Conservation (phyloP, 2,329 filamentous ascomycete genomes). For the Neofusicoccum sp. region DNA sequence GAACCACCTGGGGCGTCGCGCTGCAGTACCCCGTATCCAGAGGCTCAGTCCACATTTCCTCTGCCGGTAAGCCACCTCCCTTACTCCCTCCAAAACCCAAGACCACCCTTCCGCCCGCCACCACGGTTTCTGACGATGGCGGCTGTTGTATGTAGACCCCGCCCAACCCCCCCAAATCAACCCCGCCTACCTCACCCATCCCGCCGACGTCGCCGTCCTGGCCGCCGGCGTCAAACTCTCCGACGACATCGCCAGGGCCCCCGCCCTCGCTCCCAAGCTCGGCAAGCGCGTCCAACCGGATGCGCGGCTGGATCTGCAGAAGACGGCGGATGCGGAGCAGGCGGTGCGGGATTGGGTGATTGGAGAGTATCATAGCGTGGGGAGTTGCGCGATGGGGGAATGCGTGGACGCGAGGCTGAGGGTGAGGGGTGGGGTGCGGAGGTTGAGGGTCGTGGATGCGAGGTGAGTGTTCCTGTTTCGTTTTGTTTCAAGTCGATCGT, state of each 20-base stretch:
- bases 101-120: background rate
- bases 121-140: no score
- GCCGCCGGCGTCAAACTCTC: conserved; percentile 38
- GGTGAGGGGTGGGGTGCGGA: conserved; percentile 30
- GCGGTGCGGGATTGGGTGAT: background rate
- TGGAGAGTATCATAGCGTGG: conserved; percentile 8
- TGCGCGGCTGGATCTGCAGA: conserved; percentile 20
- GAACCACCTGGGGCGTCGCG: background rate
- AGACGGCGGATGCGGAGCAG: conserved; percentile 22
- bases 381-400: conserved; percentile 28
- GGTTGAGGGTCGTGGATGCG: conserved; percentile 24
- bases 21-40: conserved; percentile 9
- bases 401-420: conserved; percentile 32
- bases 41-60: conserved; percentile 2
- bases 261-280: background rate
- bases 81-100: background rate
- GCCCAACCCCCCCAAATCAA: conserved; percentile 38
- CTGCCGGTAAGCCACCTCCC: background rate
- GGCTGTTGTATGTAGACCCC: conserved; percentile 27
- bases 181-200: conserved; percentile 45
- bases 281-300: background rate
- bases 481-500: no score
- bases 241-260: conserved; percentile 32
- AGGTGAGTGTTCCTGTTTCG: background rate
- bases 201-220: conserved; percentile 45